phyloP scores from a whole-genome alignment of 345 rosid species.

The Rhizophora mangle region DNA sequence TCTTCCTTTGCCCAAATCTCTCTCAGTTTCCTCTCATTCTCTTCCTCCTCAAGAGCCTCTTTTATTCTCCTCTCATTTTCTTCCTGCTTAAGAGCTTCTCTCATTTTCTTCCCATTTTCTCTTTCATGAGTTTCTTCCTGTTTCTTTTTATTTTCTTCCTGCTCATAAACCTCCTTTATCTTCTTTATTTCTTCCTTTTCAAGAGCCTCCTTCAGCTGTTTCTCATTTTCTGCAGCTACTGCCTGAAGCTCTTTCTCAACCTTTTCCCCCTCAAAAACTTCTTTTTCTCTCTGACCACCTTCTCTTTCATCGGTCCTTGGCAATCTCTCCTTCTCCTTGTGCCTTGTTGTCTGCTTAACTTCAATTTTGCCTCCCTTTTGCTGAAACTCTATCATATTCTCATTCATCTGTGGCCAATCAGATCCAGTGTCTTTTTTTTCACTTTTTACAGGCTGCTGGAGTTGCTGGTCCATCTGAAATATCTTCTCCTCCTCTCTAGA shows the following conservation, averaged over 20 bases:
- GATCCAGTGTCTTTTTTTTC: slow-evolving; percentile 32
- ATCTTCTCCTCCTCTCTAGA: slow-evolving; percentile 38
- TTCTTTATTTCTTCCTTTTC: slow-evolving; percentile 30
- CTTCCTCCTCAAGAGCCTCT: slow-evolving; percentile 34
- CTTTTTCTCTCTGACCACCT: slow-evolving; percentile 1
- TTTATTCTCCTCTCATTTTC: slow-evolving; percentile 30
- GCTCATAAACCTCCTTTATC: slow-evolving; percentile 31
- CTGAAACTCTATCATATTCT: slow-evolving; percentile 32
- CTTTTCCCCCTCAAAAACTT: slow-evolving; percentile 7
- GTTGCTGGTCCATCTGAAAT: slow-evolving; percentile 24
- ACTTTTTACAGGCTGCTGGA: slow-evolving; percentile 28
- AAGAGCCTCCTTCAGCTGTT: slow-evolving; percentile 25
- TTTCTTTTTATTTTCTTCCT: slow-evolving; percentile 31
- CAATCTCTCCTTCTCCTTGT: slow-evolving; percentile 26
- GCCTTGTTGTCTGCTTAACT: slow-evolving; percentile 30
- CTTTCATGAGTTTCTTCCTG: slow-evolving; percentile 30
- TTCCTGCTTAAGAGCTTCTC: slow-evolving; percentile 23
- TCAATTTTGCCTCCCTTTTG: slow-evolving; percentile 30
- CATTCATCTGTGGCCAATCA: slow-evolving; percentile 33
- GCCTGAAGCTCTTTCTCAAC: slow-evolving; percentile 6
- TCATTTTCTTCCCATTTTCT: slow-evolving; percentile 26
- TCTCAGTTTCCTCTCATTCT: slow-evolving; percentile 27
- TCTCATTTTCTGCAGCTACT: slow-evolving; percentile 14
- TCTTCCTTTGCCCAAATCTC: slow-evolving; percentile 35
- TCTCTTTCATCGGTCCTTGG: slow-evolving; percentile 9